Conservation (phyloP, 305 asterid species). For the Striga hermonthica region DNA sequence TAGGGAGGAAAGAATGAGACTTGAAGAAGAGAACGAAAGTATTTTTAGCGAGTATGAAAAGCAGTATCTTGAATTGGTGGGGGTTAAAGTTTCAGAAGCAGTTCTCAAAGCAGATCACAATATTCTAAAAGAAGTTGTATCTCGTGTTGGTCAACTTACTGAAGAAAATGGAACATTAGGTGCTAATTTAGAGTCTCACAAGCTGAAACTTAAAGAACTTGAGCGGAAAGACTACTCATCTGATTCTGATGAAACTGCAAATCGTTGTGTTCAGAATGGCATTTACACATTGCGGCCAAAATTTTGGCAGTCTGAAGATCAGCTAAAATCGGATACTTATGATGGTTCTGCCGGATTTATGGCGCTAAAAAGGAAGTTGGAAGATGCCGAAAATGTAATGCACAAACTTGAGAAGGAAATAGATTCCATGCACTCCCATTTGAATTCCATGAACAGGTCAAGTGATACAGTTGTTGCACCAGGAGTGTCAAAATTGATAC, state of each 20-base stretch:
- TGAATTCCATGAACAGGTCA: conserved; percentile 48
- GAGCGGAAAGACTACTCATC: conserved; percentile 35
- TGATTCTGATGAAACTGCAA: conserved; percentile 40
- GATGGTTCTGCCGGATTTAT: conserved; percentile 45
- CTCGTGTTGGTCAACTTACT: conserved; percentile 47
- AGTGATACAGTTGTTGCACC: conserved; percentile 47
- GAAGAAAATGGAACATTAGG: conserved; percentile 55
- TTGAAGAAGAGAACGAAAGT: conserved; percentile 51
- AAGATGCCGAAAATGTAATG: conserved; percentile 50
- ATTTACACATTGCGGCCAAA: conserved; percentile 27
- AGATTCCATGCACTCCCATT: conserved; percentile 53
- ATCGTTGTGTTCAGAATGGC: conserved; percentile 35
- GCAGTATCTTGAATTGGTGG: conserved; percentile 46
- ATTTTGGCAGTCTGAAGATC: conserved; percentile 34
- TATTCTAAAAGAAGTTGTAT: conserved; percentile 55
- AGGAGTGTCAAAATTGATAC: conserved; percentile 82
- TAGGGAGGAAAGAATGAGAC: conserved; percentile 51
- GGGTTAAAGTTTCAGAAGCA: conserved; percentile 40
- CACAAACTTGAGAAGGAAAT: conserved; percentile 67
- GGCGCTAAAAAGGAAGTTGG: conserved; percentile 51
- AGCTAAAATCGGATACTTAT: conserved; percentile 33
- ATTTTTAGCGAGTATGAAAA: conserved; percentile 47
- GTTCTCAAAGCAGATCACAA: conserved; percentile 49
- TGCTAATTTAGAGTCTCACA: conserved; percentile 50
- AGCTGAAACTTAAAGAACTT: conserved; percentile 39